Evolutionary conservation across 192 early-diverging fungal genomes (phyloP), one percentile per base, ranked within the genome.

Genomic region (Rhizophagus clarus): DNA sequence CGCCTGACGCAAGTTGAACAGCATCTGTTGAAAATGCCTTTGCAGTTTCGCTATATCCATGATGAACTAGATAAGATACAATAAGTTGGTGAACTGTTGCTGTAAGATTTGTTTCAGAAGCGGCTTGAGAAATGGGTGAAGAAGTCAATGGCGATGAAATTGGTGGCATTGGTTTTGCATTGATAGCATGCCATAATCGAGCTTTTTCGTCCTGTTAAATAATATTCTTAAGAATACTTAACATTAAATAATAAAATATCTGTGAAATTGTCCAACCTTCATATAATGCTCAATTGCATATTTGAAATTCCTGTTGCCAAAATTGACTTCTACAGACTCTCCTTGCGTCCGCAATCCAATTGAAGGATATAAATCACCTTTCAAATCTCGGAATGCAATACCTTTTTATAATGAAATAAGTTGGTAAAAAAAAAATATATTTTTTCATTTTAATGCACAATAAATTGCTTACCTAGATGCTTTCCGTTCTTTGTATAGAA

Each of bases 401-500:
- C 85, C 83, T 81, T 79, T 20, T 45, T 45, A 45, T n/a, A 62
- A 32, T 28, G 26, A 64, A 45, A 42, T 1, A 26, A 63, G 3
- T 42, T 67, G 63, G 45, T 77, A 12, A 20, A 67, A n/a, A n/a
- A n/a, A n/a, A n/a, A n/a, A n/a, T n/a, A n/a, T n/a, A n/a, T 11
- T 32, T 73, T 26, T 51, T 22, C 32, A 49, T 1, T 9, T n/a
- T 45, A 31, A 56, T 47, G 4, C 15, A 64, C 72, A 61, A 40
- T 28, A 32, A 31, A 37, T 82, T 31, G 28, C 60, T 61, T 75
- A 86, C 87, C 92, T n/a, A 96, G 89, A 78, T 89, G 88, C 12
- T 88, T 81, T 22, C 98, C 98, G 81, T 99, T 99, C 78, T 94
- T 96, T 10, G 97, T 99, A 82, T 95, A 99, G 79, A 97, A 97